Base-by-base conservation (phyloP, 306 rosid genomes). In the Heteromeles arbutifolia region DNA sequence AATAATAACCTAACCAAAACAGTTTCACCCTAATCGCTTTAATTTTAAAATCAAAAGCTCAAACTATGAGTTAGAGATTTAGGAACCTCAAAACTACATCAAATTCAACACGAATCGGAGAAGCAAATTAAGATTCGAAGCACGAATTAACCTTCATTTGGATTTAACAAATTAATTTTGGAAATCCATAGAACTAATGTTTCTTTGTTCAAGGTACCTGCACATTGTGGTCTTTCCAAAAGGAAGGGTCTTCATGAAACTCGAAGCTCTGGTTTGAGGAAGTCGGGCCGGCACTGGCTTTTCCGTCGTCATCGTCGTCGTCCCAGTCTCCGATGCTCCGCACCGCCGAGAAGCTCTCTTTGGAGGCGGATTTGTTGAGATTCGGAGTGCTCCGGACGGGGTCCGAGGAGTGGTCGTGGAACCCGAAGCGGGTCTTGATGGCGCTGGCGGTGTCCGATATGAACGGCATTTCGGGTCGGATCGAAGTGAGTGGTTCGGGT, bases 221-320 rank as follows among this genome's bases (percentile, higher is more conserved):
- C 41, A 95, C 99, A 74, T 92, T 95, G 80, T 92, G 96, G 72
- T 95, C 99, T 81, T 88, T 90, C 99, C 99, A 95, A 82, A 95
- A 95, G 34, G 97, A 85, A 19, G 99, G 98, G 57, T 95, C 99
- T 41, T 95, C 98, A 4, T 10, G 39, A 32, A 95, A 53, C 85
- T 95, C 99, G 63, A 92, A 95, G 83, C 88, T 86, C 67, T 84
- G 93, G 70, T 72, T 66, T 0, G 91, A 82, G 14, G 89, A 79
- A 76, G 79, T 85, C 41, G 79, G 48, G 72, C 72, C 70, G 67
- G 83, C 79, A 56, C 74, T 84, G 62, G 54, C 82, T n/a, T 34
- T 75, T 5, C 61, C 84, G 41, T 81, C 90, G 11, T 85, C 86
- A 15, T 82, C 83, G 8, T 48, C 84, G 22, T 86, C 90, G 8